Percentiles rank a stretch among this genome's conserved stretches.
Evolutionary conservation across 305 asterid species (phyloP).

Genomic region (Solanum hybrid): DNA sequence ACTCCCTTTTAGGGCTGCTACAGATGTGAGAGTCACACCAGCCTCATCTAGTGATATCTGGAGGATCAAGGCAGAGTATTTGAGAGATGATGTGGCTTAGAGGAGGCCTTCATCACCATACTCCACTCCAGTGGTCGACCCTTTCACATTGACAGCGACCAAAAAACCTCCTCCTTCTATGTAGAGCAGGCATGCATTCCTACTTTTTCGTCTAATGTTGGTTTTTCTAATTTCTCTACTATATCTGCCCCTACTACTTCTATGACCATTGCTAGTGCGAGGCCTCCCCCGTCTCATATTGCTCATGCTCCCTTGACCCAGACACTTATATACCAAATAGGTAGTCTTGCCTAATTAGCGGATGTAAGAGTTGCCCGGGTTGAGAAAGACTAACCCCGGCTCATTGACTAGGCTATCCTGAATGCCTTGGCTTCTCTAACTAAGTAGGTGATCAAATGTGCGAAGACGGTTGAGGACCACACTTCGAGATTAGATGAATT

Average conservation of each 20-base stretch:
- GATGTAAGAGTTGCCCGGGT: not conserved
- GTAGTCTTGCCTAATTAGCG: not conserved
- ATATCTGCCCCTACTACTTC: not conserved
- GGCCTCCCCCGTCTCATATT: not conserved
- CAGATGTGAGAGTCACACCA: not conserved
- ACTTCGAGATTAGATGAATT: not conserved
- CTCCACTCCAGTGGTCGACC: not conserved
- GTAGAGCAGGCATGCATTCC: not conserved
- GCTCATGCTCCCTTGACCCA: not conserved
- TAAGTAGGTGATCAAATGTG: not conserved
- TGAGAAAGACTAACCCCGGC: not conserved
- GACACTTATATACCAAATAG: not conserved
- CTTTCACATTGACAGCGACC: not conserved
- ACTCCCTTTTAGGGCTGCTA: not conserved
- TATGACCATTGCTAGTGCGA: not conserved
- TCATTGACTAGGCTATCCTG: not conserved
- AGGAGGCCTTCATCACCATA: not conserved
- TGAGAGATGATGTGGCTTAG: not conserved
- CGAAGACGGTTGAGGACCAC: not conserved
- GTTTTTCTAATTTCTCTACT: not conserved
- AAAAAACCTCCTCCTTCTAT: no score
- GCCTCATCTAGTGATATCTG: not conserved
- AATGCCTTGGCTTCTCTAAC: not conserved
- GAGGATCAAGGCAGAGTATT: not conserved
- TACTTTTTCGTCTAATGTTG: not conserved